Evolutionary conservation across 805 yeast genomes (phyloP).

Genomic region (Spathaspora girioi): DNA sequence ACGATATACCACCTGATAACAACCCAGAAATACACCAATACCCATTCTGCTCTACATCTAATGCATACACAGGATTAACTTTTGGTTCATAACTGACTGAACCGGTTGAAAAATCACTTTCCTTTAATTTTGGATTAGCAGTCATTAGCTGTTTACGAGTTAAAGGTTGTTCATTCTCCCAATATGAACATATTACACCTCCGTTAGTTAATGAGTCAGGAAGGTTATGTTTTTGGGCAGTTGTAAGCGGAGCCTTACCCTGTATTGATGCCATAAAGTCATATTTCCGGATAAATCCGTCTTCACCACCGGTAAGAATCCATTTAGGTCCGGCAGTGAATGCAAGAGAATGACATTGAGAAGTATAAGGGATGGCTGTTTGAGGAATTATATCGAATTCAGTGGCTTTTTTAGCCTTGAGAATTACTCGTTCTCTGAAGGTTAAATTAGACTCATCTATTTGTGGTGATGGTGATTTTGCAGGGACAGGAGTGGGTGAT

Average conservation of each 20-base stretch:
- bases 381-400: slow-evolving; percentile 74
- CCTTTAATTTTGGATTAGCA: slow-evolving; percentile 33
- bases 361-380: slow-evolving; percentile 81
- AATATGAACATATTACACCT: slow-evolving; percentile 78
- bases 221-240: slow-evolving; percentile 84
- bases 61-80: slow-evolving; percentile 80
- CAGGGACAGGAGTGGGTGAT: slow-evolving; percentile 1
- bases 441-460: slow-evolving; percentile 5
- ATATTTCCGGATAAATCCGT: slow-evolving; percentile 87
- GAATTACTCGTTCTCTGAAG: slow-evolving; percentile 26
- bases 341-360: slow-evolving; percentile 74
- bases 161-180: slow-evolving; percentile 95
- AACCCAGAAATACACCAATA: slow-evolving; percentile 84
- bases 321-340: slow-evolving; percentile 78
- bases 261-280: slow-evolving; percentile 82
- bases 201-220: slow-evolving; percentile 76
- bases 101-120: slow-evolving; percentile 33
- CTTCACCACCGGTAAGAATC: slow-evolving; percentile 93
- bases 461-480: not conserved
- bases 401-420: slow-evolving; percentile 48
- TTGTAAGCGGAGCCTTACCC: slow-evolving; percentile 82
- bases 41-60: slow-evolving; percentile 80
- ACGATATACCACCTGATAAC: slow-evolving; percentile 76
- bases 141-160: slow-evolving; percentile 34
- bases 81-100: slow-evolving; percentile 50